Conservation (phyloP, 2,329 filamentous ascomycete genomes). For the Neonectria coccinea region DNA sequence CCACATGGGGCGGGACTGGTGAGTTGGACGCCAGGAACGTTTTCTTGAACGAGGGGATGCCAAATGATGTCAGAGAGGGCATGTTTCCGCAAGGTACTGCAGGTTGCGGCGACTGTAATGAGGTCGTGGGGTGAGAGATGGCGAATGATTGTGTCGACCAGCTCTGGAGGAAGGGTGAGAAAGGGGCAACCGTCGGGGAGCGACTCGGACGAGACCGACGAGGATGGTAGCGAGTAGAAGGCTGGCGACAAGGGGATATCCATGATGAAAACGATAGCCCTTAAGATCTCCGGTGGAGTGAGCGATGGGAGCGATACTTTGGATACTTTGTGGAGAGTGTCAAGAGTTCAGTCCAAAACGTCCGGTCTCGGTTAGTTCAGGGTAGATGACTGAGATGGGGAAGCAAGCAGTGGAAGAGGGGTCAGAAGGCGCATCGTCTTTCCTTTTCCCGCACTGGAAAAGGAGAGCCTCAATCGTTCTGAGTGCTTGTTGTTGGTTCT, state of each 20-base stretch:
- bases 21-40: constrained; percentile 70
- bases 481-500: not conserved
- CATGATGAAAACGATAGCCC: not conserved
- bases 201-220: constrained; percentile 7
- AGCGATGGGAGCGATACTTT: not conserved
- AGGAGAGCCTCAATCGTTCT: not conserved
- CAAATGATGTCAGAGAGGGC: constrained; percentile 77
- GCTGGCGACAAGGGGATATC: constrained; percentile 9
- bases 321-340: not conserved
- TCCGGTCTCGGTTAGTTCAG: not conserved
- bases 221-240: constrained; percentile 11
- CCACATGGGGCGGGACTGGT: constrained; percentile 67
- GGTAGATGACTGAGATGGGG: not conserved
- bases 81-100: constrained; percentile 68
- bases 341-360: not conserved
- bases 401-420: not conserved
- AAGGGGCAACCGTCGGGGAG: constrained; percentile 48
- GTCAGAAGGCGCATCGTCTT: not conserved
- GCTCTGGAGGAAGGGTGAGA: constrained; percentile 75
- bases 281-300: not conserved
- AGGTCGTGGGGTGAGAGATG: constrained; percentile 76
- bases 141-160: constrained; percentile 77
- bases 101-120: constrained; percentile 68
- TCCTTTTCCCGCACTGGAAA: not conserved
- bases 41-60: constrained; percentile 75